phyloP scores from a whole-genome alignment of 2,329 filamentous ascomycete genomes.

The Fusarium fracticaudum region DNA sequence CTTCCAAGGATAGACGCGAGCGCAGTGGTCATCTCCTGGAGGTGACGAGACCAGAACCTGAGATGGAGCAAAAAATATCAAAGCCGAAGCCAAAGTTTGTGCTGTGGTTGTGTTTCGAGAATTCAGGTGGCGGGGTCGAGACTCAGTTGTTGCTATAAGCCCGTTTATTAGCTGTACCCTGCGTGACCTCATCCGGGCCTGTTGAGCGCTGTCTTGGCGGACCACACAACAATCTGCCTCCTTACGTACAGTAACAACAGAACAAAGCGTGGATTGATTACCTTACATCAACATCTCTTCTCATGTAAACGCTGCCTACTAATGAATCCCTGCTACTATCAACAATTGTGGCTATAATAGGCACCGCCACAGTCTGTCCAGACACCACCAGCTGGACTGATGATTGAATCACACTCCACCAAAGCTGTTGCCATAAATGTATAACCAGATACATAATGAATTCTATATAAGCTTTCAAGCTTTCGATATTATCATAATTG shows the following conservation, averaged over 20 bases:
- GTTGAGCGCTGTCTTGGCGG: constrained; percentile 31
- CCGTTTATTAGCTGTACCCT: constrained; percentile 32
- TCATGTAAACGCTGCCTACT: not conserved
- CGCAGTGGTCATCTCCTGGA: constrained; percentile 38
- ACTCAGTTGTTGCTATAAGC: constrained; percentile 28
- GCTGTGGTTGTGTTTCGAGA: constrained; percentile 30
- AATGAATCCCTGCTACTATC: not conserved
- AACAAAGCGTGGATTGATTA: not conserved
- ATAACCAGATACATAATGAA: not conserved
- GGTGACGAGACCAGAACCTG: not conserved
- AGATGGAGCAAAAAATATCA: constrained; percentile 10
- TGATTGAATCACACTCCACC: not conserved
- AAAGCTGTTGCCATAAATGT: not conserved
- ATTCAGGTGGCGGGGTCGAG: constrained; percentile 41
- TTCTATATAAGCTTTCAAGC: not conserved
- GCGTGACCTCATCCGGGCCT: constrained; percentile 41
- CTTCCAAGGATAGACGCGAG: constrained; percentile 13
- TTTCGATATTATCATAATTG: not conserved
- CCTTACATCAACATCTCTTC: not conserved
- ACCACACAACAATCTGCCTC: constrained; percentile 11
- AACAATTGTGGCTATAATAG: not conserved
- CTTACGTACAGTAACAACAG: not conserved
- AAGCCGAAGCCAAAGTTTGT: constrained; percentile 17
- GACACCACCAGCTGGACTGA: not conserved
- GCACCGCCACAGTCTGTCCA: constrained; percentile 2